Evolutionary conservation across 306 rosid genomes (phyloP).

Genomic region (Carpinus fangiana): DNA sequence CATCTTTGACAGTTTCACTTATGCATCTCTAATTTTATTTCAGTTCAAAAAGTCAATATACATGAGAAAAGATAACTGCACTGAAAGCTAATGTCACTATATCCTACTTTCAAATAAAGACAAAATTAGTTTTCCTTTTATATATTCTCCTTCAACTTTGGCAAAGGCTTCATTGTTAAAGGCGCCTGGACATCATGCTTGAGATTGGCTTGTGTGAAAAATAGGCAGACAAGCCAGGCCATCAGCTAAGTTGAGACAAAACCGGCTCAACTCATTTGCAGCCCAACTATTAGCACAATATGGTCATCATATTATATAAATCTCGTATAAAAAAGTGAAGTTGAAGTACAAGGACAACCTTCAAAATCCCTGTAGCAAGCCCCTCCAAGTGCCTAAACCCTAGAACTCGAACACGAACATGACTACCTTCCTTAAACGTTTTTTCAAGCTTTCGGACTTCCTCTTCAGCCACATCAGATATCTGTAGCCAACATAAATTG

Average conservation of each 20-base stretch:
- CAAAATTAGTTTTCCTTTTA: neutral
- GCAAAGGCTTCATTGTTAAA: neutral
- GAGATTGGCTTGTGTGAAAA: neutral
- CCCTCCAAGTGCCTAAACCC: conserved; percentile 94
- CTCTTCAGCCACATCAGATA: conserved; percentile 78
- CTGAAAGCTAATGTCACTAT: neutral
- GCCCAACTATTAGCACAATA: neutral
- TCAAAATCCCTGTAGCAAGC: conserved; percentile 82
- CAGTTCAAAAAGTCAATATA: conserved; percentile 5
- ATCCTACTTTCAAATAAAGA: neutral
- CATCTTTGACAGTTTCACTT: neutral
- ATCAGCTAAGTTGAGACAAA: neutral
- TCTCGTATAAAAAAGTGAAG: neutral
- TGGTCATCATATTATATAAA: too few relatives aligned
- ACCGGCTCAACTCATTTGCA: neutral
- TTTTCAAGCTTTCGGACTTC: conserved; percentile 75
- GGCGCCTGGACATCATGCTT: neutral
- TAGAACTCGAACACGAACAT: conserved; percentile 77
- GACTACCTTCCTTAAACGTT: conserved; percentile 81
- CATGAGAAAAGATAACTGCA: neutral
- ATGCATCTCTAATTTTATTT: neutral
- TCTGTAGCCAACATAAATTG: conserved; percentile 40
- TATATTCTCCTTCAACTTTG: neutral
- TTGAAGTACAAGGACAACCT: conserved; percentile 47
- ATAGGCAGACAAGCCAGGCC: neutral